Base-by-base conservation (phyloP, 805 yeast genomes). In the Sungouiella thailandica region DNA sequence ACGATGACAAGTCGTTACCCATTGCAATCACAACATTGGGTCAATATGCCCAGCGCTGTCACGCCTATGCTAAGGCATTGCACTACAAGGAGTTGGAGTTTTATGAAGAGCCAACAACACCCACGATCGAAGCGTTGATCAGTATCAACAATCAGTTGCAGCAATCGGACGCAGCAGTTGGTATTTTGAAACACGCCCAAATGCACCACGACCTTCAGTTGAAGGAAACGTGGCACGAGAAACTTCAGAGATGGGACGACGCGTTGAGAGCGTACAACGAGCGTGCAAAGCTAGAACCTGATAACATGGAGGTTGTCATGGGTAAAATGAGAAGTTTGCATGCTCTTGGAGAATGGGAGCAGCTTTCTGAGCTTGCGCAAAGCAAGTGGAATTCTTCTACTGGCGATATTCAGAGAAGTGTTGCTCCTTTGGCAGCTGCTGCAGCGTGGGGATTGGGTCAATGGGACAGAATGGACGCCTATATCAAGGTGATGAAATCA, bases 321-420 rank as follows among this genome's bases (percentile, higher is more conserved):
- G 99, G 99, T 64, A 89, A 90, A 53, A 87, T 93, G 97, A 75
- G 97, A 59, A 89, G 97, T 59, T 66, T 90, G 41, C 97, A 93
- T 62, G 99, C 99, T 0, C 66, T 93, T n/a, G 98, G 98, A 31
- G 97, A 93, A 59, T 94, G 98, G 97, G 97, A 90, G 42, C 83
- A 82, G 46, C 66, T 94, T 16, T 80, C 94, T 8, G 83, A 82
- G 40, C 63, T 93, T 35, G 96, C 97, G 0, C 81, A 79, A 46
- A 80, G 78, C 27, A 87, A 85, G 52, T 93, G 99, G 99, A 68
- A 64, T 13, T 65, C 70, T 19, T 74, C 95, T 0, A 68, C 85
- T 1, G 70, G 79, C 18, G 95, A 87, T 12, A 76, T 78, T 25
- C 75, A 80, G 46, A 69, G 96, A 36, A 76, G 81, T 5, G 88